Evolutionary conservation across 257 asterid genomes (phyloP).

Genomic region (Oldenlandia corymbosa): DNA sequence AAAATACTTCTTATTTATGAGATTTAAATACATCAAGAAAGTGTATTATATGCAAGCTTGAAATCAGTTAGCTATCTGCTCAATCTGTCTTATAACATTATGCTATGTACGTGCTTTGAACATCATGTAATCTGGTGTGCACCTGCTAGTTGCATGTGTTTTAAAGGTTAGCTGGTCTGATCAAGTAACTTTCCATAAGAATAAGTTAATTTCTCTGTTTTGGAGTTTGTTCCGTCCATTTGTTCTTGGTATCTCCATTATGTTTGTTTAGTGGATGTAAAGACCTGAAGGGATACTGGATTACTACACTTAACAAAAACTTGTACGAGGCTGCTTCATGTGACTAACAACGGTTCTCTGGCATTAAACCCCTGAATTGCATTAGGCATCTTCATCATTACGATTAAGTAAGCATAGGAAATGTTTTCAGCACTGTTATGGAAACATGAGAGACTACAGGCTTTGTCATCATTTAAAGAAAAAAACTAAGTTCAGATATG

Average conservation of each 20-base stretch:
- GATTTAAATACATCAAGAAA: no score
- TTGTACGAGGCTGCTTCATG: slow-evolving; percentile 5
- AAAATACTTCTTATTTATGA: no score
- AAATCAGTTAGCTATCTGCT: background rate
- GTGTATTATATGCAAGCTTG: background rate
- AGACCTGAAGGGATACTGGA: background rate
- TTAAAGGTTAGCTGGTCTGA: background rate
- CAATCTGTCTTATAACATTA: background rate
- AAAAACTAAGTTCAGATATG: background rate
- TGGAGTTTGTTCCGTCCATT: background rate
- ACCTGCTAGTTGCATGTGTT: background rate
- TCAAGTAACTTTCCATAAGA: background rate
- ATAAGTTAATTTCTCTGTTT: background rate
- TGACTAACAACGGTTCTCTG: background rate
- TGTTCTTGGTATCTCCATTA: slow-evolving; percentile 5
- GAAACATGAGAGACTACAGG: background rate
- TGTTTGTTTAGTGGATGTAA: background rate
- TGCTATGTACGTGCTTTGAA: background rate
- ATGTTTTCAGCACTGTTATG: background rate
- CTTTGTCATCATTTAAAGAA: background rate
- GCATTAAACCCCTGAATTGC: slow-evolving; percentile 1
- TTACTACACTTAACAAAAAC: background rate
- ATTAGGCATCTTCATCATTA: slow-evolving; percentile 1
- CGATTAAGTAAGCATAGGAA: background rate
- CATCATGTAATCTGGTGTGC: background rate